Evolutionary conservation across 495 filamentous ascomycete species (phyloP).

Genomic region (Pseudomonodictys pantanalensis): DNA sequence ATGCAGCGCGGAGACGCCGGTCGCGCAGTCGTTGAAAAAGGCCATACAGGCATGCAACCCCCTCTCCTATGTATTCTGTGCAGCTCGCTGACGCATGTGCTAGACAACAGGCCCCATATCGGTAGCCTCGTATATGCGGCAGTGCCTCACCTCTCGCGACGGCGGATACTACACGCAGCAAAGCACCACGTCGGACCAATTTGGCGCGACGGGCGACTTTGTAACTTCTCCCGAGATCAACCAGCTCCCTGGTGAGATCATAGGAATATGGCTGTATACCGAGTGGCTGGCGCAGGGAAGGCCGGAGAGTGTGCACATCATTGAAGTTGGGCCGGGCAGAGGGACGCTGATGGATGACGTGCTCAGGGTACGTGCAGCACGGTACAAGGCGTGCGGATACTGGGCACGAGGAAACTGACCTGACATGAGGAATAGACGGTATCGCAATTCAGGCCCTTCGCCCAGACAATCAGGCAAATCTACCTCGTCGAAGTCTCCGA

Average conservation of each 20-base stretch:
- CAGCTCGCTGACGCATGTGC: constrained; percentile 9
- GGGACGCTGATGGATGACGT: constrained; percentile 98
- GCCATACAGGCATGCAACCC: constrained; percentile 67
- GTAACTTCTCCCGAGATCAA: constrained; percentile 97
- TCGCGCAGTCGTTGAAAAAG: constrained; percentile 77
- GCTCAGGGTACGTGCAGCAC: constrained; percentile 64
- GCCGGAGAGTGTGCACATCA: constrained; percentile 70
- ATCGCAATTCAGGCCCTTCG: constrained; percentile 73
- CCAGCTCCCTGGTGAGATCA: constrained; percentile 90
- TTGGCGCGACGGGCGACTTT: constrained; percentile 88
- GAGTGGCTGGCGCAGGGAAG: constrained; percentile 93
- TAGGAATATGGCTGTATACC: constrained; percentile 89
- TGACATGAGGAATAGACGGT: constrained; percentile 62
- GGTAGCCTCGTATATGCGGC: constrained; percentile 93
- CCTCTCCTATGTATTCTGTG: neutral
- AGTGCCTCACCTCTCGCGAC: constrained; percentile 88
- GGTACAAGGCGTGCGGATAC: neutral
- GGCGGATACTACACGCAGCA: constrained; percentile 90
- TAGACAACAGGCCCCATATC: constrained; percentile 84
- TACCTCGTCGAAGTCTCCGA: constrained; percentile 90
- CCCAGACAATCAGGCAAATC: constrained; percentile 72
- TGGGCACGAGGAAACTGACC: neutral
- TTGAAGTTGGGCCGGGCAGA: constrained; percentile 91
- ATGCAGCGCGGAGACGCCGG: constrained; percentile 54
- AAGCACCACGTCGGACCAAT: constrained; percentile 68